These are phyloP conservation scores for Leptomonas pyrrhocoris DNA, from an alignment of 208 protist genomes.

Conservation along the genomic window DNA sequence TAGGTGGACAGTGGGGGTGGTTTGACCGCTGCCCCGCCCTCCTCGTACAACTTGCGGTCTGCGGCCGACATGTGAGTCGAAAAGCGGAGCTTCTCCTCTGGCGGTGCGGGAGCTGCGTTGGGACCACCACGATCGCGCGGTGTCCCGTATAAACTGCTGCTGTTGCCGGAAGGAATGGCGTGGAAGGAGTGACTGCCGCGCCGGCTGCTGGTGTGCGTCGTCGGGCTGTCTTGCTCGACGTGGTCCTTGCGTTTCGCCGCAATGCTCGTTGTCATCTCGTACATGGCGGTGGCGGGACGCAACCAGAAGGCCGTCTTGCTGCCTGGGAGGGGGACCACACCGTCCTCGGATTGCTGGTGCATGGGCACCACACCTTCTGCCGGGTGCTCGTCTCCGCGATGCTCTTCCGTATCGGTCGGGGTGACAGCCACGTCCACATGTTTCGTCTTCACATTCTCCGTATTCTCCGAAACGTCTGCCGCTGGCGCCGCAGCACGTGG, in stretches of 20 bases:
- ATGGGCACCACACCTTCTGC: neutral
- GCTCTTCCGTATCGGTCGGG: neutral
- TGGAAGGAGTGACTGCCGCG: constrained; percentile 1
- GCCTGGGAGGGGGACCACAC: constrained; percentile 23
- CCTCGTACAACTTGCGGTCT: constrained; percentile 23
- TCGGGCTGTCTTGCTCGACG: constrained; percentile 12
- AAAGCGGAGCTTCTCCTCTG: constrained; percentile 24
- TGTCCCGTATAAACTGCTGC: constrained; percentile 22
- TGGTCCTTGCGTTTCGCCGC: constrained; percentile 53
- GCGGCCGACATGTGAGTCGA: constrained; percentile 18
- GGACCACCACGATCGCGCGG: constrained; percentile 8
- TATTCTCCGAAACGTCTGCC: neutral
- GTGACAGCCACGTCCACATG: constrained; percentile 2
- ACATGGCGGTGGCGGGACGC: constrained; percentile 54
- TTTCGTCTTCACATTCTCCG: neutral
- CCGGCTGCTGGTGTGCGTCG: constrained; percentile 11
- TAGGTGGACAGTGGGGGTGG: constrained; percentile 14
- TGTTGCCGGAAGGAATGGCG: constrained; percentile 1
- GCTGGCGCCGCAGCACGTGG: neutral
- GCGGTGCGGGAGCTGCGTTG: neutral
- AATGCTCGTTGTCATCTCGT: constrained; percentile 71
- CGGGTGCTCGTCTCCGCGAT: neutral
- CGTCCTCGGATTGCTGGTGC: constrained; percentile 13
- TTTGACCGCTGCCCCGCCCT: constrained; percentile 3
- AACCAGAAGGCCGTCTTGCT: constrained; percentile 57